Conservation (phyloP, 2,329 filamentous ascomycete species). For the Aureobasidium sp. region DNA sequence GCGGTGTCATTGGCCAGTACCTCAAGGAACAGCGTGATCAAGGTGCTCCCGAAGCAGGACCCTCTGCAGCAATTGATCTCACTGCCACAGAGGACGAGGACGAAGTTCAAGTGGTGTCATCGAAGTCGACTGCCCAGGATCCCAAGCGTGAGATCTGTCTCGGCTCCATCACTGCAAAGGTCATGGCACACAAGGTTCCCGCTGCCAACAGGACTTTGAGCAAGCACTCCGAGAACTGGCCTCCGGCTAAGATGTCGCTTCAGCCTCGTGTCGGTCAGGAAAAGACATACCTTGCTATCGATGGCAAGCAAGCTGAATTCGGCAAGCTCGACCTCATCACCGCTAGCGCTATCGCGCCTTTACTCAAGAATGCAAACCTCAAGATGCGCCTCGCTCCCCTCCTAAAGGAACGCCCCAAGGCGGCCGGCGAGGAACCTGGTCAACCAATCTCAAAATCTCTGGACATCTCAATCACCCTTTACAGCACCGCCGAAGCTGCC, state of each 20-base stretch:
- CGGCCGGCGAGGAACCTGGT: constrained; percentile 56
- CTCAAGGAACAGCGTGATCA: constrained; percentile 53
- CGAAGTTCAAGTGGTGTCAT: constrained; percentile 18
- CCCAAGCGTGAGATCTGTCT: constrained; percentile 14
- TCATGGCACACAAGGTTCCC: constrained; percentile 15
- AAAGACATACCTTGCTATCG: constrained; percentile 58
- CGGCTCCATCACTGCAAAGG: constrained; percentile 13
- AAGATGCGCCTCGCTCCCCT: constrained; percentile 64
- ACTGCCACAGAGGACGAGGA: constrained; percentile 35
- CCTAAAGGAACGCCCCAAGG: constrained; percentile 58
- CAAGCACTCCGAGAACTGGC: constrained; percentile 47
- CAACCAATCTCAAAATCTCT: constrained; percentile 52
- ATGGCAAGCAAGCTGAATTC: constrained; percentile 63
- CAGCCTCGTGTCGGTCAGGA: constrained; percentile 36
- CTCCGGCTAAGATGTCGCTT: constrained; percentile 37
- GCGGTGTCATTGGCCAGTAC: constrained; percentile 53
- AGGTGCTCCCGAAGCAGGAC: constrained; percentile 24
- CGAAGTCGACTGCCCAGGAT: constrained; percentile 4
- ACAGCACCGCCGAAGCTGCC: constrained; percentile 62
- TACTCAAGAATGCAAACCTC: constrained; percentile 57
- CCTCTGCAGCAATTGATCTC: constrained; percentile 35
- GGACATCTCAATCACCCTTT: constrained; percentile 65
- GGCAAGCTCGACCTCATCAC: constrained; percentile 64
- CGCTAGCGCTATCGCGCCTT: constrained; percentile 57
- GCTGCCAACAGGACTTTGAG: constrained; percentile 33